phyloP scores from a whole-genome alignment of 1,139 yeast species.

The Yamadazyma taylorii region DNA sequence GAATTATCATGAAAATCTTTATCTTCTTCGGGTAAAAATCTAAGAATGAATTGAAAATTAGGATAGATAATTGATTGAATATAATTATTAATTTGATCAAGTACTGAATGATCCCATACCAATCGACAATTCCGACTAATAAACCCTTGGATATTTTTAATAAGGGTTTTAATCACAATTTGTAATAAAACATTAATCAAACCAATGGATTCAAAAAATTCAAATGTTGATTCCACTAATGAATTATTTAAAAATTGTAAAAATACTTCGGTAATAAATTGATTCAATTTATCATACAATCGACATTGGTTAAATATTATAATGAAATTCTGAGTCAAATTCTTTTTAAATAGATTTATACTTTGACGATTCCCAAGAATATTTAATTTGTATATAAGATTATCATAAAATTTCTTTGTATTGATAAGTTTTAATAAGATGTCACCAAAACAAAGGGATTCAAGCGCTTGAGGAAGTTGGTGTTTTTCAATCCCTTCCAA shows the following conservation, averaged over 20 bases:
- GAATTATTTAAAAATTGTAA: conserved; percentile 6
- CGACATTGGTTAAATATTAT: conserved; percentile 4
- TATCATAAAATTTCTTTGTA: conserved; percentile 17
- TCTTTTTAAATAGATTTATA: conserved; percentile 8
- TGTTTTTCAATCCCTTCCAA: conserved; percentile 4
- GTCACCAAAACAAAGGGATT: conserved; percentile 9
- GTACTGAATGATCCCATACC: conserved; percentile 43
- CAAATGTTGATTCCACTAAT: conserved; percentile 7
- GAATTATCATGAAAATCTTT: conserved; percentile 2
- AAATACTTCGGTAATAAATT: conserved; percentile 12
- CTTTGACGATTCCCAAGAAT: conserved; percentile 3
- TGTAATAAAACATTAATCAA: conserved; percentile 33
- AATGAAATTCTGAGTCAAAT: conserved; percentile 14
- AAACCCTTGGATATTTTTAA: conserved; percentile 37
- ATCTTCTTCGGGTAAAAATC: conserved; percentile 21
- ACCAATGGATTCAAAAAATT: conserved; percentile 17
- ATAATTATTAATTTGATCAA: conserved; percentile 38
- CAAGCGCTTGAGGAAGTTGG: background rate
- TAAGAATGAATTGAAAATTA: conserved; percentile 29
- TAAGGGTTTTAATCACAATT: conserved; percentile 42
- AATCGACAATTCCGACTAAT: conserved; percentile 35
- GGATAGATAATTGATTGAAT: conserved; percentile 41
- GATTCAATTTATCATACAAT: conserved; percentile 12
- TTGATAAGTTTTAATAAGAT: conserved; percentile 15
- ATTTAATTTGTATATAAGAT: conserved; percentile 9